A percentile compares a stretch with the other conserved stretches of the same genome.
These are phyloP conservation scores for Xylaria polymorpha DNA, from an alignment of 2,329 filamentous ascomycete species.

Conservation along the genomic window DNA sequence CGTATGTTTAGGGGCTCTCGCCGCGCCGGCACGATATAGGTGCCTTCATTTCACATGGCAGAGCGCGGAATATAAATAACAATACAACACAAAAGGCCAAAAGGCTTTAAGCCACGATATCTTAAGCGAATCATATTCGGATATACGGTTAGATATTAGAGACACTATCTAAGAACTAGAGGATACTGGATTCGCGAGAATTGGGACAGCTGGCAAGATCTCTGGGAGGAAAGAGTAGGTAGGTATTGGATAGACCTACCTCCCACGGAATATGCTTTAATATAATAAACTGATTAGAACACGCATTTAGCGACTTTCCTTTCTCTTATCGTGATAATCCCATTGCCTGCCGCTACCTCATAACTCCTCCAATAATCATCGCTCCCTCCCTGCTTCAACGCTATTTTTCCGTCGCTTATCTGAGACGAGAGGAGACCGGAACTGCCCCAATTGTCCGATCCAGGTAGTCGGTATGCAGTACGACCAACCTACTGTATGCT, in stretches of 20 bases:
- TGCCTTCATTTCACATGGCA: background rate
- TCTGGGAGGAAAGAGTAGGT: background rate
- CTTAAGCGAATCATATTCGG: background rate
- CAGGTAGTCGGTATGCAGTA: too few relatives aligned
- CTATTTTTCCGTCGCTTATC: conserved; percentile 1
- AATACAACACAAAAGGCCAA: background rate
- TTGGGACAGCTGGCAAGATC: background rate
- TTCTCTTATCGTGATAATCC: background rate
- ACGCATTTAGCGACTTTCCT: background rate
- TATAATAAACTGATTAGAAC: background rate
- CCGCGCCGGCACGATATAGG: background rate
- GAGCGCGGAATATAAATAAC: background rate
- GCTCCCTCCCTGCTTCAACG: background rate
- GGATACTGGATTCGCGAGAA: background rate
- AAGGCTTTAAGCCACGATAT: background rate
- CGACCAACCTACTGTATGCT: background rate
- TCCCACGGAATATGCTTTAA: background rate
- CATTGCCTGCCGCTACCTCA: background rate
- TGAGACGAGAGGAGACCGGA: conserved; percentile 9
- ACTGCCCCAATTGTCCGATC: background rate
- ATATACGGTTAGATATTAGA: background rate
- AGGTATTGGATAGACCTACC: background rate
- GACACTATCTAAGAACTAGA: background rate
- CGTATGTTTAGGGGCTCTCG: background rate
- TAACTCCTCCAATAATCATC: background rate